Evolutionary conservation across 306 rosid genomes (phyloP), one percentile per base, ranked within the genome.

Genomic region (Dryas drummondii): DNA sequence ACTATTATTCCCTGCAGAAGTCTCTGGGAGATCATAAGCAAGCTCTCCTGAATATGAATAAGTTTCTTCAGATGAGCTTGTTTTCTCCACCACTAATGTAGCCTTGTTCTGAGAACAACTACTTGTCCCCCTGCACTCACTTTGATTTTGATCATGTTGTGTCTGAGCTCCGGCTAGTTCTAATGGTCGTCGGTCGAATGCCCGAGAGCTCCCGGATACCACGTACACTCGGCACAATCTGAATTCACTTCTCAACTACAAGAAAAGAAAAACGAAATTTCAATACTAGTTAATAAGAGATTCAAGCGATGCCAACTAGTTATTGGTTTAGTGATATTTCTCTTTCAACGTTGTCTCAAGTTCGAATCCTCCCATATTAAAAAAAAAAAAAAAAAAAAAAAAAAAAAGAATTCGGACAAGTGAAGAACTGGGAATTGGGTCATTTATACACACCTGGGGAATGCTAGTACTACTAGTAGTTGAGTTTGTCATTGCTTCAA

Each of bases 221-320:
- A 91, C 86, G 66, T 93, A 93, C 1, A 93, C 84, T 62, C 98
- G 87, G 53, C 93, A 93, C 85, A 93, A 63, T 77, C 96, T 88
- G 84, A 91, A 93, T 68, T 93, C 98, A 53, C 88, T 60, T 74
- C 96, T 85, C 87, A 93, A 57, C 98, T 89, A 80, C 73, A 73
- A 47, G 46, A 9, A 7, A 60, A 7, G 4, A 9, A 14, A 32
- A 71, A 22, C 22, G 22, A 22, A 22, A 22, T 22, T 22, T 22
- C 22, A 22, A 22, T 22, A 22, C 22, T 22, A 22, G 22, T 22
- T 22, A 22, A 22, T 22, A 22, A 22, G 22, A 22, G 22, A 22
- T 22, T 22, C 22, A 22, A 22, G 22, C 22, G 0, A 22, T 22
- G 0, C 22, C 22, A 22, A 22, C 3, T 5, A 14, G 32, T 9